Evolutionary conservation across 768 basidiomycete species (phyloP).

Genomic region (Kwoniella botswanensis): DNA sequence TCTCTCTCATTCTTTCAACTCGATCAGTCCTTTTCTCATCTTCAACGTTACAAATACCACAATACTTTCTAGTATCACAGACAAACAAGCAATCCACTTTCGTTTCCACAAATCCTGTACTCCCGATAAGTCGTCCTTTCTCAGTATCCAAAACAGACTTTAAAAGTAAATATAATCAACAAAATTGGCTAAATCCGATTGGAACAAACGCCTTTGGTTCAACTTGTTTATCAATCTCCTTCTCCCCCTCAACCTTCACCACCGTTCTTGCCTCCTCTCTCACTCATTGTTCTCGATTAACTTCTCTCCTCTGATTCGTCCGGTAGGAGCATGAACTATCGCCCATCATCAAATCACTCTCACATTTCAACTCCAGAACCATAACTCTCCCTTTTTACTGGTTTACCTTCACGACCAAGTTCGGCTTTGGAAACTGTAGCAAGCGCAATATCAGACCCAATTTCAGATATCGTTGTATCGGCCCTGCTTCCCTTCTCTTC

Average conservation of each 20-base stretch:
- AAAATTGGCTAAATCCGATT: background rate
- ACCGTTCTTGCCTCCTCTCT: background rate
- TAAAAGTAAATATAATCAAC: background rate
- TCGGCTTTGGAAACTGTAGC: background rate
- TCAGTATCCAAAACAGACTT: too few relatives aligned
- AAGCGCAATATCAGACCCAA: too few relatives aligned
- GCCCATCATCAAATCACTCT: background rate
- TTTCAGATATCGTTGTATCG: too few relatives aligned
- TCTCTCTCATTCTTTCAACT: background rate
- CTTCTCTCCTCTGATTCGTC: background rate
- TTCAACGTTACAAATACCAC: background rate
- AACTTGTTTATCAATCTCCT: background rate
- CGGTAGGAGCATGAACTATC: constrained; percentile 14
- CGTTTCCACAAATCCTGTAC: too few relatives aligned
- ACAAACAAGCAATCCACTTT: too few relatives aligned
- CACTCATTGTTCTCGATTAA: background rate
- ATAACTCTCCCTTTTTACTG: constrained; percentile 25
- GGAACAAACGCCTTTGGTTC: background rate
- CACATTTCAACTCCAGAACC: constrained; percentile 1
- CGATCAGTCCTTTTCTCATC: background rate
- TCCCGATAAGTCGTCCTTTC: too few relatives aligned
- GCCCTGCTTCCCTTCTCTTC: background rate
- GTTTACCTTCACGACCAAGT: constrained; percentile 32
- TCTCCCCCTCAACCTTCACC: background rate
- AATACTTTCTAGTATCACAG: too few relatives aligned